Evolutionary conservation across 1,284 basidiomycete species (phyloP), one percentile per base, ranked within the genome.

Genomic region (Kalmanozyma brasiliensis): DNA sequence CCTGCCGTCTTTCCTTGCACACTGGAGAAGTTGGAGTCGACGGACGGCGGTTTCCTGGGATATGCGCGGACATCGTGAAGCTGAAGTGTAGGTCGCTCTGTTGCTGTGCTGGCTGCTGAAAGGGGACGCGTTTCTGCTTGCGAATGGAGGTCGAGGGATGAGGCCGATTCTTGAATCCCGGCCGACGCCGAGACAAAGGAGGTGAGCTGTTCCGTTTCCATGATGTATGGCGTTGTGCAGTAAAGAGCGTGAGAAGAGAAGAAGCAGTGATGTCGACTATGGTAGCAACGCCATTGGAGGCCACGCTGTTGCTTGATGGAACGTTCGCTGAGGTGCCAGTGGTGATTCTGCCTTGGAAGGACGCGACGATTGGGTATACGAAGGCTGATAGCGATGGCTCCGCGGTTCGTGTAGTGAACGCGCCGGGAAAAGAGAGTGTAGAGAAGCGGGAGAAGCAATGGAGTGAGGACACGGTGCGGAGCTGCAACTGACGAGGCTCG

Each of bases 11-110:
- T 69, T 33, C 66, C 66, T 32, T 69, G 66, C 6, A 69, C 60
- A 45, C 66, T 69, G n/a, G 66, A 69, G 16, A 69, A 69, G 48
- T 69, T 63, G 38, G 66, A 69, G 29, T 69, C 66, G 35, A 69
- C 42, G 1, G 66, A 69, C 10, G 66, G 66, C 13, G 66, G 49
- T 24, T 63, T 58, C 10, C 34, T 45, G 2, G 55, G 62, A 13
- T 35, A 65, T 10, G 51, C 30, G 13, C 49, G 13, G 29, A 23
- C 32, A n/a, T 47, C 37, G 16, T 49, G 36, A 8, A 49, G 40
- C 13, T 33, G 30, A 3, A 34, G 16, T 10, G 35, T 29, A 1
- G 59, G 65, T 16, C 59, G 45, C 35, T 62, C 59, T 1, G 59
- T 69, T 3, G 56, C 52, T 3, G 60, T 52, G 32, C 56, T 69